Evolutionary conservation across 1,139 yeast species (phyloP).

Genomic region (Scheffersomyces lignicola): DNA sequence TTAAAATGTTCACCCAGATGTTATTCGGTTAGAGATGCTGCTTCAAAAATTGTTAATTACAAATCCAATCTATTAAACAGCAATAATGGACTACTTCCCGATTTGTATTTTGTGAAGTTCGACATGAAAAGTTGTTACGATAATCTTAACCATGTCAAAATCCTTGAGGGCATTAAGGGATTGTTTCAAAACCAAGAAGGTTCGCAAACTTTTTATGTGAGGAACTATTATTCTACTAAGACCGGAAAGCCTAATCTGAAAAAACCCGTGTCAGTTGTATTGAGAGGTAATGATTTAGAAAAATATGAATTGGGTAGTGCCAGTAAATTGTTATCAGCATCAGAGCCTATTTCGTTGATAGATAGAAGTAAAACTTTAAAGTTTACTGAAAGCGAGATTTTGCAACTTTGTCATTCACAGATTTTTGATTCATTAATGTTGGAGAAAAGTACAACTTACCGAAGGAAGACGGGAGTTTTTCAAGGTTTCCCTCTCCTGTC

Average conservation of each 20-base stretch:
- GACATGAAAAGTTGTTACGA: constrained; percentile 85
- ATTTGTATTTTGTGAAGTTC: constrained; percentile 60
- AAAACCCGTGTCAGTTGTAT: constrained; percentile 6
- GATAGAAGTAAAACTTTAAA: constrained; percentile 30
- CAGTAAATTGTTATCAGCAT: constrained; percentile 12
- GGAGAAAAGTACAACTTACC: constrained; percentile 16
- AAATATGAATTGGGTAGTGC: constrained; percentile 9
- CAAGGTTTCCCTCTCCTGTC: constrained; percentile 87
- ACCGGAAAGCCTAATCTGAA: constrained; percentile 7
- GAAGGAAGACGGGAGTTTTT: constrained; percentile 68
- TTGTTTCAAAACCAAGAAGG: constrained; percentile 23
- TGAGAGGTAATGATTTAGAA: constrained; percentile 7
- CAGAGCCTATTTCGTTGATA: constrained; percentile 10
- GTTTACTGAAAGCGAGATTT: constrained; percentile 23
- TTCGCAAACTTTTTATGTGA: constrained; percentile 22
- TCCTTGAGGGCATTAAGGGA: constrained; percentile 31
- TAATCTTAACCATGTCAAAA: constrained; percentile 55
- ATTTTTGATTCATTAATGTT: constrained; percentile 23
- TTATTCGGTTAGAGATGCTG: constrained; percentile 28
- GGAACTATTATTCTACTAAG: constrained; percentile 18
- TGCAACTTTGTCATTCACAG: constrained; percentile 24
- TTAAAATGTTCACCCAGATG: constrained; percentile 22
- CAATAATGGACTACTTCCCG: constrained; percentile 27
- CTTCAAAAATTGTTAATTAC: constrained; percentile 16
- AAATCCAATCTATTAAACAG: constrained; percentile 16